Evolutionary conservation across 1,139 yeast genomes (phyloP), one percentile per base, ranked within the genome.

Genomic region (Yamadazyma triangularis): DNA sequence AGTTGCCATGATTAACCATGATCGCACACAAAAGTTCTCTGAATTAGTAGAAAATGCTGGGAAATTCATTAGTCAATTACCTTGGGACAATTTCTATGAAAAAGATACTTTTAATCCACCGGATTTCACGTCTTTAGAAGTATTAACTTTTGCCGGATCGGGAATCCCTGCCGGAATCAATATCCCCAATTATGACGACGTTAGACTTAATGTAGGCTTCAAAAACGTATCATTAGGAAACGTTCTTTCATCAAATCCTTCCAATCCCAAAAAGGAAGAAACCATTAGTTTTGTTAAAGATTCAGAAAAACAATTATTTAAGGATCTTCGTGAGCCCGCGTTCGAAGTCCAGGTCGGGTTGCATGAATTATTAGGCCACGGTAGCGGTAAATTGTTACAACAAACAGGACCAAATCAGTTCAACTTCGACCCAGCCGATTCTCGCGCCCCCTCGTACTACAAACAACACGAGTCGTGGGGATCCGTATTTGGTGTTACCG

Each of bases 141-240:
- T 87, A 3, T 65, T 87, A 51, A 83, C 95, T 0, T 86, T 86
- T 67, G 86, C 95, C 1, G 91, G 93, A 3, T 77, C 89, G 22
- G 95, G 95, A 32, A 75, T 84, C 36, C 96, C 96, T 14, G 94
- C 95, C 0, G 96, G 96, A 34, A 87, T 87, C 54, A 87, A 87
- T 51, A 83, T 87, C 44, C 96, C 96, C 37, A 87, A 87, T 58
- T 87, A 87, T 56, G 95, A 86, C 54, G 94, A 85, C 48, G 88
- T 86, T 31, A 71, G 95, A 50, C 68, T 84, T 50, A 83, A 78
- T 40, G 60, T 79, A 49, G 96, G 96, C 1, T 87, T 87, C 63
- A 87, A 87, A 55, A 87, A 87, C 47, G 95, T 87, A 18, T 83
- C 94, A 3, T 67, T 87, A 39, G 95, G 95, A 26, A 87, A 87